A percentile compares a stretch with the other conserved stretches of the same genome.
Evolutionary conservation across 1,284 basidiomycete genomes (phyloP).

Genomic region (Ustilago nuda): DNA sequence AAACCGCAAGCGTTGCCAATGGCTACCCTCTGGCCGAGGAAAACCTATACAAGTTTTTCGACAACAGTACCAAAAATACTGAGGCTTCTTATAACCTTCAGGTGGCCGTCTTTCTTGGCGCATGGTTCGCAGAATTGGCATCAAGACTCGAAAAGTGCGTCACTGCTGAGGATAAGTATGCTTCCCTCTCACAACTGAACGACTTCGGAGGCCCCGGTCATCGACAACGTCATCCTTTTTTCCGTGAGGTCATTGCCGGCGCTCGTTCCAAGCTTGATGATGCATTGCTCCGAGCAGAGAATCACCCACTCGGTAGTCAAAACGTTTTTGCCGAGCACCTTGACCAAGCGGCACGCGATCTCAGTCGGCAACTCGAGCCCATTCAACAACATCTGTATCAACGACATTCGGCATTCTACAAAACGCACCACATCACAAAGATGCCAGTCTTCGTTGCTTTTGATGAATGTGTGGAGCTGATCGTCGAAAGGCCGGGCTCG

Average conservation of each 20-base stretch:
- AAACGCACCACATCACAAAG: background rate
- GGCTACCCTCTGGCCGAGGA: slow-evolving; percentile 17
- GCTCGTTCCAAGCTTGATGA: background rate
- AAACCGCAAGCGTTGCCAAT: background rate
- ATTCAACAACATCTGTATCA: background rate
- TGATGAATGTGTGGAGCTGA: slow-evolving; percentile 30
- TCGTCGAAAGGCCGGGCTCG: background rate
- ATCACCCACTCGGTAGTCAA: background rate
- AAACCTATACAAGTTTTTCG: slow-evolving; percentile 7
- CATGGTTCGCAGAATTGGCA: background rate
- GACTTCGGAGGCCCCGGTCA: background rate
- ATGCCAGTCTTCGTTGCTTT: slow-evolving; percentile 18
- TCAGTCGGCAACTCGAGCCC: background rate
- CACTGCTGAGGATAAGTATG: background rate
- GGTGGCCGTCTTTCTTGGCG: slow-evolving; percentile 1
- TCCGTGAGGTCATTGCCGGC: background rate
- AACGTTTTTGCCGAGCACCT: background rate
- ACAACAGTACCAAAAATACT: background rate
- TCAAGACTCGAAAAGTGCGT: background rate
- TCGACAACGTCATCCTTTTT: background rate
- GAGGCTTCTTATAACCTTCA: slow-evolving; percentile 3
- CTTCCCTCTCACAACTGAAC: background rate
- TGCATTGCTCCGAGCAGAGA: background rate
- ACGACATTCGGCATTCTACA: background rate
- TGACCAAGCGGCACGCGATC: background rate